A percentile compares a stretch with the other conserved stretches of the same genome.
Conservation (phyloP, 2,329 filamentous ascomycete genomes). For the Fusarium nisikadoi region DNA sequence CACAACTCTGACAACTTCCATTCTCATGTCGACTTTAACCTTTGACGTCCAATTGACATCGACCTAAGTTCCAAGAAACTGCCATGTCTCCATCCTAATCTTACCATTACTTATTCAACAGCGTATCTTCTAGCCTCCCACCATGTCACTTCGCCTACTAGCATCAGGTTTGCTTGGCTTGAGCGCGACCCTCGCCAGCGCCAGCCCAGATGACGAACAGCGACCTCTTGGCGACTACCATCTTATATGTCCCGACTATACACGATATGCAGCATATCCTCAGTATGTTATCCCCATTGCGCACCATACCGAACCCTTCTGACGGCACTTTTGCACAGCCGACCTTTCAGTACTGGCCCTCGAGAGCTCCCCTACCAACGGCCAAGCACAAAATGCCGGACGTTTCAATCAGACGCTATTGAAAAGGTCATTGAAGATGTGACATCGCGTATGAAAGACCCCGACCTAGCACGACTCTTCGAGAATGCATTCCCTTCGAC, state of each 20-base stretch:
- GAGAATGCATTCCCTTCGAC: conserved; percentile 92
- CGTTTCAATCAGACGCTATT: conserved; percentile 86
- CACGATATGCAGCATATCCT: conserved; percentile 50
- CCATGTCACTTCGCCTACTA: conserved; percentile 45
- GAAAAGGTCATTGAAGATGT: conserved; percentile 89
- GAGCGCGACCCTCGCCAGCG: conserved; percentile 34
- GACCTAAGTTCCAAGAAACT: not conserved
- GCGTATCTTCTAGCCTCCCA: not conserved
- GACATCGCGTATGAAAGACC: conserved; percentile 81
- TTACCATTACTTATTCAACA: not conserved
- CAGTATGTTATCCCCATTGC: conserved; percentile 48
- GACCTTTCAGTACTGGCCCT: conserved; percentile 82
- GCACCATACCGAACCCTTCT: not conserved
- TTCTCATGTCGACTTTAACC: not conserved
- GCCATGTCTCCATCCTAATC: not conserved
- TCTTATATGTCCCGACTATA: conserved; percentile 55
- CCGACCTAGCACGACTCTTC: conserved; percentile 90
- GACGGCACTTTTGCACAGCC: conserved; percentile 59
- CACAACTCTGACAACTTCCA: conserved; percentile 2
- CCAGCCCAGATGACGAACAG: conserved; percentile 36
- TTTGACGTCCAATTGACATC: not conserved
- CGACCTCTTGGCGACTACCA: conserved; percentile 40
- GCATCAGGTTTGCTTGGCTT: conserved; percentile 44
- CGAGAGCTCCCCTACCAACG: conserved; percentile 87
- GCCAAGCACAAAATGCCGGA: conserved; percentile 83